These are phyloP conservation scores for Neurospora intermedia DNA, from an alignment of 495 filamentous ascomycete species.

Conservation along the genomic window DNA sequence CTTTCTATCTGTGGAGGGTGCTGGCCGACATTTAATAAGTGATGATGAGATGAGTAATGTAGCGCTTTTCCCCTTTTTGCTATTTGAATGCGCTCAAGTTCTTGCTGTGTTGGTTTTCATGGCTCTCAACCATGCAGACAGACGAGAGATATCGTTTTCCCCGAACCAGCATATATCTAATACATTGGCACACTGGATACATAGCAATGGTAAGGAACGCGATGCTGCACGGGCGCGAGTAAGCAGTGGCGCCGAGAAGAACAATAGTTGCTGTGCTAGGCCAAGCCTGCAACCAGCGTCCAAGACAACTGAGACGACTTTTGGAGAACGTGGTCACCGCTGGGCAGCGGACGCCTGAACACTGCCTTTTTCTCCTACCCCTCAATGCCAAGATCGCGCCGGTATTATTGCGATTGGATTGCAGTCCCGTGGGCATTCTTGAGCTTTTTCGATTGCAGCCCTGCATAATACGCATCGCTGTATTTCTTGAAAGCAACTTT, in stretches of 20 bases:
- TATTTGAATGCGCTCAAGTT: neutral
- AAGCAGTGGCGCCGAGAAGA: neutral
- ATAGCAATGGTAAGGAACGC: neutral
- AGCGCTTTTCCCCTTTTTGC: neutral
- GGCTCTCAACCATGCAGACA: neutral
- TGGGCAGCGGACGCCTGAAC: neutral
- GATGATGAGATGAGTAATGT: neutral
- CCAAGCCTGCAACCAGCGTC: neutral
- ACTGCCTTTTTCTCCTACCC: neutral
- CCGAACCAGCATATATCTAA: neutral
- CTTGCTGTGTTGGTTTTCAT: neutral
- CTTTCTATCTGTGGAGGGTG: neutral
- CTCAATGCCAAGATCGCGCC: neutral
- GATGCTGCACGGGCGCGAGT: neutral
- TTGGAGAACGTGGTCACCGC: neutral
- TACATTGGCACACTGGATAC: neutral
- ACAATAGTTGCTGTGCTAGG: neutral
- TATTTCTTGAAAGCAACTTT: slow-evolving; percentile 20
- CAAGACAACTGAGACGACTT: neutral
- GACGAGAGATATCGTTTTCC: neutral
- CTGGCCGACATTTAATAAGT: neutral
- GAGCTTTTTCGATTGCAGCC: slow-evolving; percentile 10
- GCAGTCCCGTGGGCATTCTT: neutral
- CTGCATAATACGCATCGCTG: slow-evolving; percentile 10
- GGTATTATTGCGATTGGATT: neutral